Conservation (phyloP, 2,329 filamentous ascomycete species). For the Chrysoporthe puriensis region DNA sequence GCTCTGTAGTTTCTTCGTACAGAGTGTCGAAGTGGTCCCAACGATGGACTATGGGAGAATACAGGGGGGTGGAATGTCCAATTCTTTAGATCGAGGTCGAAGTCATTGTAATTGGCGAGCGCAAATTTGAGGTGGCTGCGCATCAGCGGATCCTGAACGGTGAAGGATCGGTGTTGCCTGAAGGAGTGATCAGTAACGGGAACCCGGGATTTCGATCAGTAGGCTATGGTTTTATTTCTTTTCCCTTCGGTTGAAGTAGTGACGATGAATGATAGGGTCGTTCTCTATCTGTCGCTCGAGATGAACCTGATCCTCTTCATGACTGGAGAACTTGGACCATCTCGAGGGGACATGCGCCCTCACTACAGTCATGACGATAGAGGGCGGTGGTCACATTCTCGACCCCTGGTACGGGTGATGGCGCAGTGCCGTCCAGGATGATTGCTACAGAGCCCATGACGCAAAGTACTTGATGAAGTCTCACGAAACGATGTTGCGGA, state of each 20-base stretch:
- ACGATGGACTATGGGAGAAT: constrained; percentile 42
- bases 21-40: constrained; percentile 37
- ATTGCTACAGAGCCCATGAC: constrained; percentile 13
- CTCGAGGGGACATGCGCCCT: constrained; percentile 32
- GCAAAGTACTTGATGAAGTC: neutral
- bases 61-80: constrained; percentile 40
- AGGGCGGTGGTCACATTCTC: constrained; percentile 23
- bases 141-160: constrained; percentile 39
- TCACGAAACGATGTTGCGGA: neutral
- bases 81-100: constrained; percentile 38
- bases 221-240: constrained; percentile 31
- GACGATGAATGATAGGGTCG: constrained; percentile 41
- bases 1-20: constrained; percentile 16
- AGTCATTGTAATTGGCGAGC: constrained; percentile 40
- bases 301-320: constrained; percentile 35
- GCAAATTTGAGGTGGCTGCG: constrained; percentile 35
- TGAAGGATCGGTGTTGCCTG: constrained; percentile 39
- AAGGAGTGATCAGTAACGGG: neutral
- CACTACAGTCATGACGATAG: constrained; percentile 34
- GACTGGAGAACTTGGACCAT: constrained; percentile 37
- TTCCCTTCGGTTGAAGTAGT: constrained; percentile 30
- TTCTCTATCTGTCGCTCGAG: constrained; percentile 32
- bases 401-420: neutral
- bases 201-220: neutral
- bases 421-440: neutral